A percentile compares a stretch with the other conserved stretches of the same genome.
Conservation (phyloP, 139 green algal species). For the Deuterostichococcus epilithicus region DNA sequence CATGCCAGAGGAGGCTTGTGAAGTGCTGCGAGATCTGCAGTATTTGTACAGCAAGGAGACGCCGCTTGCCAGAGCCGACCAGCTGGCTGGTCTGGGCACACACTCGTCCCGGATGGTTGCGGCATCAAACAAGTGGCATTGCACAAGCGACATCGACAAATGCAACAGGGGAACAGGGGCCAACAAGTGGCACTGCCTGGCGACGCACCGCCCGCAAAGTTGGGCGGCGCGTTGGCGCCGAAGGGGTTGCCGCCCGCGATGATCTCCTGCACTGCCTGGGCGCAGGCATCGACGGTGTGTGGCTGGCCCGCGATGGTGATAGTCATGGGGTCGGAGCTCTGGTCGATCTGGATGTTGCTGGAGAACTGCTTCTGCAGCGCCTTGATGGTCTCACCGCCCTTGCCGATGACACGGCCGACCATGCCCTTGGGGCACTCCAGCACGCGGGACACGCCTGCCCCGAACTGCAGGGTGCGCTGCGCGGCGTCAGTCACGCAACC, state of each 20-base stretch:
- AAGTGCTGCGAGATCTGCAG: too few relatives aligned
- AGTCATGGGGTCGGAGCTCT: constrained; percentile 75
- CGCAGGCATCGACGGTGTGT: constrained; percentile 38
- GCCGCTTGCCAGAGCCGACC: too few relatives aligned
- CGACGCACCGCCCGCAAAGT: constrained; percentile 18
- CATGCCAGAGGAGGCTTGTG: too few relatives aligned
- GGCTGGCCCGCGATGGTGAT: constrained; percentile 78
- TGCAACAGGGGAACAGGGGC: too few relatives aligned
- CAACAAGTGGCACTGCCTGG: neutral
- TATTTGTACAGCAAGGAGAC: too few relatives aligned
- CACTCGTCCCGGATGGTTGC: too few relatives aligned
- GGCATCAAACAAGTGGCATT: too few relatives aligned
- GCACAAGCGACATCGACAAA: too few relatives aligned
- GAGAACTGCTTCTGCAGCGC: constrained; percentile 78
- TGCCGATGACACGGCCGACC: constrained; percentile 91
- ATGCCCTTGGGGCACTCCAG: constrained; percentile 85
- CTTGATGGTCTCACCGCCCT: constrained; percentile 93
- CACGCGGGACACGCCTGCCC: constrained; percentile 31
- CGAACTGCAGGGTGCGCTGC: constrained; percentile 6
- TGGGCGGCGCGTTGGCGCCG: constrained; percentile 3
- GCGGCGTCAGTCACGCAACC: neutral
- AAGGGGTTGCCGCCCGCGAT: constrained; percentile 41
- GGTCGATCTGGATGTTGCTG: constrained; percentile 76
- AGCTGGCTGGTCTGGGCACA: too few relatives aligned
- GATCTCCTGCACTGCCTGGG: constrained; percentile 49